Base-by-base conservation (phyloP, 129 eudicot species). In the Helichrysum umbraculigerum region DNA sequence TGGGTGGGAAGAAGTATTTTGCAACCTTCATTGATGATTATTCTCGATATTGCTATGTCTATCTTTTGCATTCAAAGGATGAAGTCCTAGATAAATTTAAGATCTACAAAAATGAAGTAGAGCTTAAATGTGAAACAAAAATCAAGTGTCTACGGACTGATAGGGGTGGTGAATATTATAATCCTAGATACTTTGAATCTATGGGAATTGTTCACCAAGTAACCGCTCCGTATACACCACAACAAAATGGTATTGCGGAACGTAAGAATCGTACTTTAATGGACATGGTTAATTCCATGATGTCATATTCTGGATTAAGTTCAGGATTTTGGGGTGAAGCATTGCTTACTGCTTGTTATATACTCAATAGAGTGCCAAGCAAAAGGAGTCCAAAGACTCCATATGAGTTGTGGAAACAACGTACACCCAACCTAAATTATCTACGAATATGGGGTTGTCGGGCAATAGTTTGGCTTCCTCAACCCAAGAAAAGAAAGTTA, bases 321-420 rank as follows among this genome's bases (percentile, higher is more conserved):
- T 58, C 29, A 2, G 63, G 63, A 58, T 58, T n/a, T 58, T 58
- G 63, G 63, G 63, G 56, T 2, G 63, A 58, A 58, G 63, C 63
- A 58, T 58, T 58, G 63, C 63, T 58, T 17, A 58, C 63, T 17
- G 2, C 30, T 17, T 58, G 63, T 19, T 61, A 25, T 1, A 61
- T 61, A 61, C 35, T 61, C 15, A 61, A 22, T 10, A 61, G 34
- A 22, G 28, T 59, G 4, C 67, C 67, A 61, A 61, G 37, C 32
- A 28, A 10, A 11, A 61, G 67, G 37, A 61, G 37, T 61, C 12
- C 0, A 9, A 28, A 28, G 5, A 61, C 67, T 22, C 37, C 6
- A 19, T 61, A 28, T 61, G 37, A 61, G 15, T 28, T 61, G 10
- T 28, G 67, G 37, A 28, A 61, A 4, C 19, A 21, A 61, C 33